phyloP scores from a whole-genome alignment of 2,329 filamentous ascomycete species.

The Aspergillus floridensis region DNA sequence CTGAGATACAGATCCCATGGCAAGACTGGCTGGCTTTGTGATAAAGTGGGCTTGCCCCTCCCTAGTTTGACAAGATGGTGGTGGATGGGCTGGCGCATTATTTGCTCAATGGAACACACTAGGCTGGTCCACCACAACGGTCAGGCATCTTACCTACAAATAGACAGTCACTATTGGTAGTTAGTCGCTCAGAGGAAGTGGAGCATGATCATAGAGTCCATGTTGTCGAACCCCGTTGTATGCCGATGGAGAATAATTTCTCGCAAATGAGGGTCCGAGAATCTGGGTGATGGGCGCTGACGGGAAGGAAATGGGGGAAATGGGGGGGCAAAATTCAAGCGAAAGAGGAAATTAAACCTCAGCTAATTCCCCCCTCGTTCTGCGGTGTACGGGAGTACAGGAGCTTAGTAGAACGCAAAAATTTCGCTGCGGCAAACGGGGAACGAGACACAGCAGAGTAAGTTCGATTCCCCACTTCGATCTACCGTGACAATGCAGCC shows the following conservation, averaged over 20 bases:
- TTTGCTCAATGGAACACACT: slow-evolving; percentile 2
- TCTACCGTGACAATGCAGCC: slow-evolving; percentile 16
- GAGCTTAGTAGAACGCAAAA: background rate
- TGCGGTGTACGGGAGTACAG: background rate
- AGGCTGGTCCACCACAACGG: slow-evolving; percentile 11
- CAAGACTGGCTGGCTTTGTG: background rate
- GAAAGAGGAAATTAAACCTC: background rate
- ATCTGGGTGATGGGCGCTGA: background rate
- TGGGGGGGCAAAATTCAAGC: background rate
- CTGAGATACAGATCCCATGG: background rate
- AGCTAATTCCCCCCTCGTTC: slow-evolving; percentile 3
- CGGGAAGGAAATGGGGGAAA: background rate
- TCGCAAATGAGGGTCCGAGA: background rate
- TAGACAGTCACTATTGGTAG: slow-evolving; percentile 8
- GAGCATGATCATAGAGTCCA: slow-evolving; percentile 2
- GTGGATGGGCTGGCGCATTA: slow-evolving; percentile 1
- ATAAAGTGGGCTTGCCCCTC: background rate
- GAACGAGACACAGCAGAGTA: background rate
- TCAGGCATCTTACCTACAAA: background rate
- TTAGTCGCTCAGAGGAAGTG: background rate
- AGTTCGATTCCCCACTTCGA: slow-evolving; percentile 12
- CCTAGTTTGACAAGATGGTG: background rate
- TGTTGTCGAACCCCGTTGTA: background rate
- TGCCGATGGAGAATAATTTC: background rate
- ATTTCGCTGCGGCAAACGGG: slow-evolving; percentile 4